A percentile compares a stretch with the other conserved stretches of the same genome.
Evolutionary conservation across 2,329 filamentous ascomycete species (phyloP).

Genomic region (Colletotrichum musae): DNA sequence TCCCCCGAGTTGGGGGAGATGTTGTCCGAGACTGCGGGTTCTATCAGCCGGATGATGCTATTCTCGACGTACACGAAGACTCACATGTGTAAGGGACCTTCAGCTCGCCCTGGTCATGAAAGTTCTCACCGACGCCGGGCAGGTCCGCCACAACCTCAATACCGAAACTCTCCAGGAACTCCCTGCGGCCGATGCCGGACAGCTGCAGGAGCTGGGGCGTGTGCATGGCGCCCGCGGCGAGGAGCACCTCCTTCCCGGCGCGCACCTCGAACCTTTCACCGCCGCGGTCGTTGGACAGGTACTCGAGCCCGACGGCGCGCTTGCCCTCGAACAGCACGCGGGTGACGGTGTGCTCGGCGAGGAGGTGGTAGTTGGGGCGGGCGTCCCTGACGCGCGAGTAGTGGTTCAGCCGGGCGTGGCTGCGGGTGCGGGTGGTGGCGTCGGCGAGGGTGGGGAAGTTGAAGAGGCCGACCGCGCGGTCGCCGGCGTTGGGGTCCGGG

Average conservation of each 20-base stretch:
- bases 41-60: neutral
- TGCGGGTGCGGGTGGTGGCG: constrained; percentile 50
- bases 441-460: constrained; percentile 46
- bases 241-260: constrained; percentile 54
- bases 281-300: constrained; percentile 49
- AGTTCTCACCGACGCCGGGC: constrained; percentile 64
- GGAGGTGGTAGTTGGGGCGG: constrained; percentile 71
- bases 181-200: constrained; percentile 61
- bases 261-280: constrained; percentile 21
- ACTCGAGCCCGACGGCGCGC: constrained; percentile 71
- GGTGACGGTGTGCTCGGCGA: constrained; percentile 69
- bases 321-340: constrained; percentile 66
- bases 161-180: constrained; percentile 52
- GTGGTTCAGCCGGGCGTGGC: constrained; percentile 47
- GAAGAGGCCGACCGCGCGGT: constrained; percentile 45
- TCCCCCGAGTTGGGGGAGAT: constrained; percentile 47
- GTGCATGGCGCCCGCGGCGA: constrained; percentile 57
- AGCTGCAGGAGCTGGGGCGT: constrained; percentile 63
- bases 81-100: constrained; percentile 44
- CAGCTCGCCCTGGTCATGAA: constrained; percentile 57
- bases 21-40: constrained; percentile 43
- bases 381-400: constrained; percentile 50
- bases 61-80: neutral
- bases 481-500: constrained; percentile 45
- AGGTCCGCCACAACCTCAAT: constrained; percentile 60